These are phyloP conservation scores for Paraleonurus japonicus DNA, from an alignment of 257 asterid genomes.

Conservation along the genomic window DNA sequence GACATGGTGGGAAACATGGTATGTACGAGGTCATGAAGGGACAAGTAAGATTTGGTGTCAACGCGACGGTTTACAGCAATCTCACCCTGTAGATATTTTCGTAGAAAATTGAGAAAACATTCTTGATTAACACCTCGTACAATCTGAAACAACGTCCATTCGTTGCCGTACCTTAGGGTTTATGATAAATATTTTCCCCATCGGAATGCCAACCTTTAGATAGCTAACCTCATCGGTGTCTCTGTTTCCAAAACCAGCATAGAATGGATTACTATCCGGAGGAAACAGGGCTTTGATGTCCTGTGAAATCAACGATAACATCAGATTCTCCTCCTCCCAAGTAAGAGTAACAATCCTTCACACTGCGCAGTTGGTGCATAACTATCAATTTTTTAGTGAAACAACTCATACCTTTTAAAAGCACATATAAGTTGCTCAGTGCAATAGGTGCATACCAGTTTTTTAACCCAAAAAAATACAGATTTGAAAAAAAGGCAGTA, in stretches of 20 bases:
- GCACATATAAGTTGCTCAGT: neutral
- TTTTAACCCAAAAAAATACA: neutral
- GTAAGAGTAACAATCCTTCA: neutral
- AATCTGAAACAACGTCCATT: neutral
- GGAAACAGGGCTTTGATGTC: constrained; percentile 91
- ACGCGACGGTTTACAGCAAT: constrained; percentile 69
- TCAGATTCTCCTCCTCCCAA: constrained; percentile 8
- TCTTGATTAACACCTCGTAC: neutral
- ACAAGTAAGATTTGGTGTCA: constrained; percentile 67
- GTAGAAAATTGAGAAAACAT: constrained; percentile 6
- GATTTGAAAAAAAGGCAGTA: neutral
- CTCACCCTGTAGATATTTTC: constrained; percentile 63
- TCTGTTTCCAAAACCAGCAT: constrained; percentile 98
- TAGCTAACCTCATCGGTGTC: constrained; percentile 95
- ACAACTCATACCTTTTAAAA: neutral
- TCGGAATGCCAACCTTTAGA: constrained; percentile 90
- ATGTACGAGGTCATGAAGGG: constrained; percentile 70
- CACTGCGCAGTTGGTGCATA: neutral
- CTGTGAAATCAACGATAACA: constrained; percentile 31
- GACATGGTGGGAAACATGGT: constrained; percentile 73
- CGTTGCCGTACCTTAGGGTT: constrained; percentile 69
- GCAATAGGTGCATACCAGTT: neutral
- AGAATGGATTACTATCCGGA: constrained; percentile 75
- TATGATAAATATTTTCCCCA: constrained; percentile 84
- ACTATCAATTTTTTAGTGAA: neutral